phyloP scores from a whole-genome alignment of 345 rosid species.

The Euphorbia lathyris region DNA sequence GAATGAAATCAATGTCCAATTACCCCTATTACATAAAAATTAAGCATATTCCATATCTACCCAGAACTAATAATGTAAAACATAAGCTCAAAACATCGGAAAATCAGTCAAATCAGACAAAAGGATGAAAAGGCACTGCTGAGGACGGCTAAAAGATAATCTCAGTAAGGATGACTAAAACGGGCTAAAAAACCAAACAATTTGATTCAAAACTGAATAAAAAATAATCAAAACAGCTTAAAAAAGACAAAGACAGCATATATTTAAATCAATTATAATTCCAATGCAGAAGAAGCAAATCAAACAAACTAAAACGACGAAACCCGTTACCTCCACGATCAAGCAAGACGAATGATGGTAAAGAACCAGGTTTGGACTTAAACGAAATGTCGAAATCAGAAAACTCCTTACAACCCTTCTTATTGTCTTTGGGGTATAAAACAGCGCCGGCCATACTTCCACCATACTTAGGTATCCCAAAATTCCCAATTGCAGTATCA shows the following conservation, averaged over 20 bases:
- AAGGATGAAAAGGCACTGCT: not conserved
- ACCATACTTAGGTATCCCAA: conserved; percentile 97
- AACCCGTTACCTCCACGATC: conserved; percentile 82
- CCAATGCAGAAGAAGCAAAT: conserved; percentile 3
- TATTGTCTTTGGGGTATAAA: conserved; percentile 64
- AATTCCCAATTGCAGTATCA: conserved; percentile 95
- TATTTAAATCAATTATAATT: not conserved
- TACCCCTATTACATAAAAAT: not conserved
- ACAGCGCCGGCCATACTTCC: conserved; percentile 97
- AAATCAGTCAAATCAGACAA: not conserved
- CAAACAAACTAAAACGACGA: not conserved
- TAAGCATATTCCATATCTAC: not conserved
- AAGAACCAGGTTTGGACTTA: conserved; percentile 72
- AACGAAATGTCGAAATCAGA: conserved; percentile 59
- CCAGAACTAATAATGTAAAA: not conserved
- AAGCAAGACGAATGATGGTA: conserved; percentile 73
- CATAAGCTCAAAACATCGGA: not conserved
- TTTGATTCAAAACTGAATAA: not conserved
- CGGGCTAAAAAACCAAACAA: not conserved
- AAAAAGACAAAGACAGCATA: conserved; percentile 3
- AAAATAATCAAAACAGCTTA: conserved; percentile 14
- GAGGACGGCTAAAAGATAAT: not conserved
- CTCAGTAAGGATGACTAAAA: not conserved
- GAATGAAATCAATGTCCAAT: not conserved
- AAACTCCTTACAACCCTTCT: conserved; percentile 69